Conservation (phyloP, 1,139 yeast genomes). For the Sugiyamaella neomexicana region DNA sequence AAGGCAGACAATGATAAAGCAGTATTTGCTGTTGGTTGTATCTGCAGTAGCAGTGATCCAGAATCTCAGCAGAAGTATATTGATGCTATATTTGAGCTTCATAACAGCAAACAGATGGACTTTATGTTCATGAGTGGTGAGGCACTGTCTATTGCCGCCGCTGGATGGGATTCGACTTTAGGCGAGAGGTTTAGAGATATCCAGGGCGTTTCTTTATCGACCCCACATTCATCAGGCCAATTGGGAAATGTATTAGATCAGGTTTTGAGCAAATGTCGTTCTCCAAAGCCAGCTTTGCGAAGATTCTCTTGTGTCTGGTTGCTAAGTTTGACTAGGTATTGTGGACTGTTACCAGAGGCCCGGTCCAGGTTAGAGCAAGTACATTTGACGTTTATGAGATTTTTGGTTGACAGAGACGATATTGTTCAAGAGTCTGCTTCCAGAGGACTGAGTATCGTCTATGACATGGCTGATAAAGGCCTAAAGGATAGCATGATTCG, state of each 20-base stretch:
- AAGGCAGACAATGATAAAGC: slow-evolving; percentile 63
- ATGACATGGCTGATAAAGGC: slow-evolving; percentile 71
- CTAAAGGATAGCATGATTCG: slow-evolving; percentile 72
- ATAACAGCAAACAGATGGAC: slow-evolving; percentile 71
- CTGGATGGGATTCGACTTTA: slow-evolving; percentile 73
- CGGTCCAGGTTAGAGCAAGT: slow-evolving; percentile 52
- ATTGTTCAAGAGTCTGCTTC: slow-evolving; percentile 89
- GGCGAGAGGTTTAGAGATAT: slow-evolving; percentile 56
- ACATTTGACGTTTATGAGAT: slow-evolving; percentile 70
- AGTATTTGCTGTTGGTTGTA: slow-evolving; percentile 54
- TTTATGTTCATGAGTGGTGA: slow-evolving; percentile 80
- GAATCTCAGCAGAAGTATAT: slow-evolving; percentile 30
- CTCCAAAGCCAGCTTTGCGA: slow-evolving; percentile 71
- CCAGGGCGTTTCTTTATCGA: slow-evolving; percentile 24
- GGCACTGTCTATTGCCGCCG: slow-evolving; percentile 66
- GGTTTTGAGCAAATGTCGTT: slow-evolving; percentile 54
- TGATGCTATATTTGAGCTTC: slow-evolving; percentile 54
- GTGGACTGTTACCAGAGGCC: slow-evolving; percentile 53
- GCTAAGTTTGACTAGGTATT: slow-evolving; percentile 72
- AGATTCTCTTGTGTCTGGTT: slow-evolving; percentile 86
- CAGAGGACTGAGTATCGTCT: slow-evolving; percentile 78
- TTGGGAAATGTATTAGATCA: slow-evolving; percentile 45
- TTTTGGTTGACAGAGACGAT: slow-evolving; percentile 77
- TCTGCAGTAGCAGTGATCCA: slow-evolving; percentile 31
- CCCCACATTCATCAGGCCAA: slow-evolving; percentile 18